Evolutionary conservation across 352 stramenopile species (phyloP).

Genomic region (Phytophthora chlamydospora): DNA sequence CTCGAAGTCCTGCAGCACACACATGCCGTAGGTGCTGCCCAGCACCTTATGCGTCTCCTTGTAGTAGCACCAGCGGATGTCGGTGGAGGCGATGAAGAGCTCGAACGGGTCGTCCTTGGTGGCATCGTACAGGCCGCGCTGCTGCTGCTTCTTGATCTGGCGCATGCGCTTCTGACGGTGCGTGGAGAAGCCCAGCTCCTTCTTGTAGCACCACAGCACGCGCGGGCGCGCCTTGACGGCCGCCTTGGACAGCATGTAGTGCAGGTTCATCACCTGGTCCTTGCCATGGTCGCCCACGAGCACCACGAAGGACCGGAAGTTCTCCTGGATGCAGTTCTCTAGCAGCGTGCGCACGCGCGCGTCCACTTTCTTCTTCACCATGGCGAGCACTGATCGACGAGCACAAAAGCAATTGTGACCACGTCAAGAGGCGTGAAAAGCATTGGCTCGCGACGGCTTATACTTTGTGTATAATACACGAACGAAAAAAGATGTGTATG

Average conservation of each 20-base stretch:
- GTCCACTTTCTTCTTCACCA: constrained; percentile 99
- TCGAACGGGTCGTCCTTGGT: constrained; percentile 97
- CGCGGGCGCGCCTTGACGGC: constrained; percentile 94
- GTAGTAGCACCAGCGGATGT: constrained; percentile 99
- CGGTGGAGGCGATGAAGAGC: constrained; percentile 98
- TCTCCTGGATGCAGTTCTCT: constrained; percentile 96
- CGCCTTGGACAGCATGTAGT: constrained; percentile 98
- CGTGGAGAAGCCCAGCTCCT: constrained; percentile 99
- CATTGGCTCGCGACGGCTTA: constrained; percentile 16
- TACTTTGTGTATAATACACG: too few species aligned
- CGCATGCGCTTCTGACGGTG: constrained; percentile 95
- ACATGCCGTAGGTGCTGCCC: constrained; percentile 98
- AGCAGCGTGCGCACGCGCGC: constrained; percentile 97
- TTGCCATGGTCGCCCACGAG: constrained; percentile 99
- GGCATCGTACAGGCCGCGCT: constrained; percentile 92
- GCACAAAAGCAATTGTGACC: constrained; percentile 11
- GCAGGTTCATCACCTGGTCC: constrained; percentile 99
- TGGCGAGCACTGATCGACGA: constrained; percentile 38
- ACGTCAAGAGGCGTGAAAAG: constrained; percentile 17
- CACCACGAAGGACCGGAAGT: constrained; percentile 97
- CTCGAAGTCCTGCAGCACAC: constrained; percentile 99
- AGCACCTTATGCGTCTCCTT: constrained; percentile 99
- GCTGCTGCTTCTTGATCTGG: constrained; percentile 96
- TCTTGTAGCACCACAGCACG: constrained; percentile 99
- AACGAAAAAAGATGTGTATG: too few species aligned